phyloP scores from a whole-genome alignment of 371 early-diverging fungal species.

The Rhizopus delemar region DNA sequence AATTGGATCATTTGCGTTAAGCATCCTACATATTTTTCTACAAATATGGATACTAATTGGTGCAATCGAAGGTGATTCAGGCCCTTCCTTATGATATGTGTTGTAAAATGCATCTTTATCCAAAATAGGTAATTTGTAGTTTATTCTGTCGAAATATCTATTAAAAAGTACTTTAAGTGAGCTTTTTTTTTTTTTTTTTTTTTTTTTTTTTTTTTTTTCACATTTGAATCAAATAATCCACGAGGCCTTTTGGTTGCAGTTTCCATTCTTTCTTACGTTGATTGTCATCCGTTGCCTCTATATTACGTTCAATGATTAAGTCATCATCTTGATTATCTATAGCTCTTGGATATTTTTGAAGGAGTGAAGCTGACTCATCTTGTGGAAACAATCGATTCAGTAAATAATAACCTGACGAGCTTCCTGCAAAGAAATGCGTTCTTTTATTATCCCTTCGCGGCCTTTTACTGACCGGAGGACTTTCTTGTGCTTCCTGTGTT shows the following conservation, averaged over 20 bases:
- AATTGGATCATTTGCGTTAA: constrained; percentile 19
- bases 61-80: neutral
- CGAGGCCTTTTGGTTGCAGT: constrained; percentile 34
- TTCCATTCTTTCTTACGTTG: constrained; percentile 22
- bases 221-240: constrained; percentile 30
- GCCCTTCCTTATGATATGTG: constrained; percentile 17
- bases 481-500: neutral
- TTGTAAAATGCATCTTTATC: constrained; percentile 41
- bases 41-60: constrained; percentile 28
- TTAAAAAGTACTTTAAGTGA: constrained; percentile 1
- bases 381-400: constrained; percentile 29
- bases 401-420: constrained; percentile 45
- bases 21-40: constrained; percentile 20
- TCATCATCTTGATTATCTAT: constrained; percentile 31
- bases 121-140: constrained; percentile 35
- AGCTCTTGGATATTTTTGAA: constrained; percentile 12
- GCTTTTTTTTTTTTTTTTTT: neutral
- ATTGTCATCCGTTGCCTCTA: neutral
- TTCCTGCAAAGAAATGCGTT: constrained; percentile 32
- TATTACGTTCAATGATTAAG: constrained; percentile 24
- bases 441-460: neutral
- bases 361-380: neutral
- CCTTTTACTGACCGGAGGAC: neutral
- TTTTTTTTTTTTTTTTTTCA: constrained; percentile 12
- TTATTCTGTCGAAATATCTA: constrained; percentile 33